A percentile compares a stretch with the other conserved stretches of the same genome.
Conservation (phyloP, 352 stramenopile genomes). For the Thalassiosira delicatula region DNA sequence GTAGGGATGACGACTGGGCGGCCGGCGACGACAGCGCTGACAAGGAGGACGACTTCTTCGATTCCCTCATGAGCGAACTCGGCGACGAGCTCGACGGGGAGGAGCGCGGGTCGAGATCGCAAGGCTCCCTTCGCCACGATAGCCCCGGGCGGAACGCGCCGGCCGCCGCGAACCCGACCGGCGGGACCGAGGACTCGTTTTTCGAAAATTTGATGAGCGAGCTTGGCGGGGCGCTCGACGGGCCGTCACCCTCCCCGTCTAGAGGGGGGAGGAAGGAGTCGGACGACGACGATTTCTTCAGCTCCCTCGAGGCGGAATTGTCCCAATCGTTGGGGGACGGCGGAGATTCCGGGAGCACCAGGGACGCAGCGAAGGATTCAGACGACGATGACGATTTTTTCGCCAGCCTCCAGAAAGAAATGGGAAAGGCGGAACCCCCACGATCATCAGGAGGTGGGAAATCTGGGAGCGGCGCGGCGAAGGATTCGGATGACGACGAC, state of each 20-base stretch:
- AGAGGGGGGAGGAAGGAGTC: conserved; percentile 11
- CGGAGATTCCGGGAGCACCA: conserved; percentile 11
- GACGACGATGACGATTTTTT: conserved; percentile 78
- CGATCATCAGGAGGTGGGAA: too few species aligned
- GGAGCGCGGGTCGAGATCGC: conserved; percentile 7
- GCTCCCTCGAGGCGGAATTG: conserved; percentile 58
- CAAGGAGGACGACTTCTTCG: conserved; percentile 58
- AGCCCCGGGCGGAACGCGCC: too few species aligned
- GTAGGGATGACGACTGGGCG: conserved; percentile 35
- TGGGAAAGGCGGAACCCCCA: conserved; percentile 49
- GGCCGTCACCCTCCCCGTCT: conserved; percentile 23
- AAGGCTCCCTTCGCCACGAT: conserved; percentile 45
- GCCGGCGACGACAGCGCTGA: background rate
- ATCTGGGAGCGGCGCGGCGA: conserved; percentile 13
- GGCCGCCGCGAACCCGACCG: too few species aligned
- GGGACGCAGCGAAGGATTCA: conserved; percentile 16
- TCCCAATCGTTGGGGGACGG: conserved; percentile 48
- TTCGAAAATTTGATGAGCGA: conserved; percentile 63
- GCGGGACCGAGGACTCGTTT: conserved; percentile 67
- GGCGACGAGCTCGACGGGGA: conserved; percentile 38
- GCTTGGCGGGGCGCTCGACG: conserved; percentile 43
- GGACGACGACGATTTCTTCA: conserved; percentile 77
- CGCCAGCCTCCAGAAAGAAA: conserved; percentile 66
- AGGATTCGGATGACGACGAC: conserved; percentile 54
- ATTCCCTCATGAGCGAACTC: conserved; percentile 59